phyloP scores from a whole-genome alignment of 2,329 filamentous ascomycete genomes.

The Alternaria ethzedia region DNA sequence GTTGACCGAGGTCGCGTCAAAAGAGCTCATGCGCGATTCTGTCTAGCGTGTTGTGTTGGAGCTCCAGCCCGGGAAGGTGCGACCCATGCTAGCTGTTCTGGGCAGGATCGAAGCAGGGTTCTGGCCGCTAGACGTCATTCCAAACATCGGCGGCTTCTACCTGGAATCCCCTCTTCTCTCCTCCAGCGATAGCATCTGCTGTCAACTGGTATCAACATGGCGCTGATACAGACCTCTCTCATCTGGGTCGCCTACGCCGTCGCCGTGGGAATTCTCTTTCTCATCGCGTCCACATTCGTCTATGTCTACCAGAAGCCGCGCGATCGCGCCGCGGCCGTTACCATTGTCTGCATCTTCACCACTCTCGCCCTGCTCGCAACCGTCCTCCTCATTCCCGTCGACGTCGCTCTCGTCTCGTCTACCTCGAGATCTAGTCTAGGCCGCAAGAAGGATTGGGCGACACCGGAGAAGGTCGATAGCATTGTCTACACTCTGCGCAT shows the following conservation, averaged over 20 bases:
- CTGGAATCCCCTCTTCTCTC: background rate
- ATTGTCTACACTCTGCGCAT: slow-evolving; percentile 83
- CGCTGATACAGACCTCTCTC: slow-evolving; percentile 81
- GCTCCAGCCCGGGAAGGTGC: slow-evolving; percentile 14
- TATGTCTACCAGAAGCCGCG: slow-evolving; percentile 90
- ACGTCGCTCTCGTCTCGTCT: slow-evolving; percentile 91
- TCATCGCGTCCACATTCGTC: slow-evolving; percentile 82
- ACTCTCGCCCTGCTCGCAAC: slow-evolving; percentile 89
- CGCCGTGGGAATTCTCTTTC: slow-evolving; percentile 76
- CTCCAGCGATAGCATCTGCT: background rate
- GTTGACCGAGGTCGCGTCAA: slow-evolving; percentile 18
- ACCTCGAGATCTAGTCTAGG: slow-evolving; percentile 79
- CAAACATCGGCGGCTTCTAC: background rate
- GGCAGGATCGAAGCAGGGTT: background rate
- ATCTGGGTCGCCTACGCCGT: slow-evolving; percentile 96
- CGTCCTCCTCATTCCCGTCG: slow-evolving; percentile 88
- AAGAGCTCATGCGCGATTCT: slow-evolving; percentile 23
- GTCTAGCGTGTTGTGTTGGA: slow-evolving; percentile 8
- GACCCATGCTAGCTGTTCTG: slow-evolving; percentile 2
- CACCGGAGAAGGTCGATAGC: slow-evolving; percentile 75
- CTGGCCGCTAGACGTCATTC: background rate
- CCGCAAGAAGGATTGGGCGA: slow-evolving; percentile 93
- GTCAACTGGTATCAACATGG: slow-evolving; percentile 54
- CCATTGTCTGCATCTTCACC: slow-evolving; percentile 83
- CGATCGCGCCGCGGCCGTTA: slow-evolving; percentile 83